Percentiles rank a stretch among this genome's conserved stretches.
phyloP scores from a whole-genome alignment of 164 flowering plant species.

The Stephania yunnanensis region DNA sequence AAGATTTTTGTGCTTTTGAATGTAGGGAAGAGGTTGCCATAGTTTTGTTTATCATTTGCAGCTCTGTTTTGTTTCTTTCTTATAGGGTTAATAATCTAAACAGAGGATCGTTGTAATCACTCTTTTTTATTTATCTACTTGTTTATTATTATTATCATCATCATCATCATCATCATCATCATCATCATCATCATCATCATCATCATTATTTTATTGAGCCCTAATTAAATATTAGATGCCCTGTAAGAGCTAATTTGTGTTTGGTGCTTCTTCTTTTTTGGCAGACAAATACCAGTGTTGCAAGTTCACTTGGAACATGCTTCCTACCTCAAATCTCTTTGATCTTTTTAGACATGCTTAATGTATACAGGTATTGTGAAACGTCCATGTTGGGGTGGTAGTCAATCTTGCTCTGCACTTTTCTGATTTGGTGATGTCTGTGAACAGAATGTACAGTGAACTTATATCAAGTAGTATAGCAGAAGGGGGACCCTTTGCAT shows the following conservation, averaged over 20 bases:
- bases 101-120: too few relatives aligned
- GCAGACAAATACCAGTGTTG: slow-evolving; percentile 97
- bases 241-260: background rate
- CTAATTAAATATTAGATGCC: background rate
- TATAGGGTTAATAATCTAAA: too few relatives aligned
- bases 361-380: slow-evolving; percentile 73
- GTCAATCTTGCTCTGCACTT: background rate
- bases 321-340: slow-evolving; percentile 79
- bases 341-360: slow-evolving; percentile 96
- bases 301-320: slow-evolving; percentile 82
- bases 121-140: too few relatives aligned
- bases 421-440: slow-evolving; percentile 10
- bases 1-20: too few relatives aligned
- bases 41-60: too few relatives aligned
- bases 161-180: too few relatives aligned
- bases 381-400: too few relatives aligned
- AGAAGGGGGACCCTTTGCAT: slow-evolving; percentile 86
- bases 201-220: background rate
- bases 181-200: too few relatives aligned
- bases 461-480: slow-evolving; percentile 90
- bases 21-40: too few relatives aligned
- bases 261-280: slow-evolving; percentile 13
- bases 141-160: too few relatives aligned
- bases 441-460: slow-evolving; percentile 95
- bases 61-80: too few relatives aligned